Evolutionary conservation across 164 flowering plant species (phyloP).

Genomic region (Cinnamomum chago): DNA sequence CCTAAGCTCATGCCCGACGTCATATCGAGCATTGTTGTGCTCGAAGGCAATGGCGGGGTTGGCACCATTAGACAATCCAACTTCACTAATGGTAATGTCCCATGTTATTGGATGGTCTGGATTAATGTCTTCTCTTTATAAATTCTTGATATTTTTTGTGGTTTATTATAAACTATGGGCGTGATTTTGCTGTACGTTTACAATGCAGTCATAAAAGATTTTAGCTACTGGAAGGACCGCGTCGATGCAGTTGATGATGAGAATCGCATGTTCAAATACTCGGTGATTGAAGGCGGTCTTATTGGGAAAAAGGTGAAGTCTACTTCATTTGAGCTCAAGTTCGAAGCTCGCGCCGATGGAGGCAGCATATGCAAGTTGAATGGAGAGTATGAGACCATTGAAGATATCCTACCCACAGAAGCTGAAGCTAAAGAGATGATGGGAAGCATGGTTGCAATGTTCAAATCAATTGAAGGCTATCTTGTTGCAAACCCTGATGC

Average conservation of each 20-base stretch:
- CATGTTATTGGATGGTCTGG: too few relatives aligned
- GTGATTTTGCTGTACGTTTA: not conserved
- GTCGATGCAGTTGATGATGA: conserved; percentile 1
- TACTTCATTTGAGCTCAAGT: conserved; percentile 1
- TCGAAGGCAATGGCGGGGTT: conserved; percentile 2
- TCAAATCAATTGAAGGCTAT: conserved; percentile 2
- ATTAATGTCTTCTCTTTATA: not conserved
- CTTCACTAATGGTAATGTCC: conserved; percentile 1
- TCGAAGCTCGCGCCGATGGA: not conserved
- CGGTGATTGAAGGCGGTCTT: conserved; percentile 8
- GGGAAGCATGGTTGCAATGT: not conserved
- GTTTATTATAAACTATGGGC: not conserved
- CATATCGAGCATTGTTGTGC: not conserved
- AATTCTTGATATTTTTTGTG: not conserved
- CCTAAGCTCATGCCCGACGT: conserved; percentile 7
- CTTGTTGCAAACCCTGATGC: conserved; percentile 6
- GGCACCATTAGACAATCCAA: not conserved
- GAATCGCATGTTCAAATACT: not conserved
- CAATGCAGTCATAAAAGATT: not conserved
- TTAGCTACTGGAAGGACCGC: conserved; percentile 3
- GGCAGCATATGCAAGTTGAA: not conserved
- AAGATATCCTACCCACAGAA: not conserved
- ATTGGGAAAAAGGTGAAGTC: conserved; percentile 7
- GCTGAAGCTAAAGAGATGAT: not conserved
- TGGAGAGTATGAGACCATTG: conserved; percentile 1